phyloP scores from a whole-genome alignment of 2,329 filamentous ascomycete species.

The Ilyonectria robusta region DNA sequence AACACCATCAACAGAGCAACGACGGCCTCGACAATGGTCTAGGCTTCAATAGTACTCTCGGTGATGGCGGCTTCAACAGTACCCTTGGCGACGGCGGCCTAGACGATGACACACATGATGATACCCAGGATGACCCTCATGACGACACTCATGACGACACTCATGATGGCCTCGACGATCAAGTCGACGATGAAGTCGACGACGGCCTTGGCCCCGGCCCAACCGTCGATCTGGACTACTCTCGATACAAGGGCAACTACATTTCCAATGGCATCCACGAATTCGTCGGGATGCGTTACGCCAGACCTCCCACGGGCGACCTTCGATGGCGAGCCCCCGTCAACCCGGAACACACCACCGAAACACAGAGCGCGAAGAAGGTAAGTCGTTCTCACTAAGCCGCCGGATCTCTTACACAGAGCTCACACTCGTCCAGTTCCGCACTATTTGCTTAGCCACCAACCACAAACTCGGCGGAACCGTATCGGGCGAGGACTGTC shows the following conservation, averaged over 20 bases:
- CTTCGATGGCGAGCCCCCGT: slow-evolving; percentile 66
- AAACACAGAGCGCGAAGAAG: slow-evolving; percentile 54
- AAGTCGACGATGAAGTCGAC: too few relatives aligned
- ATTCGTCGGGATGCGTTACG: slow-evolving; percentile 66
- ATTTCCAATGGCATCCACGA: slow-evolving; percentile 58
- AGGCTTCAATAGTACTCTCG: too few relatives aligned
- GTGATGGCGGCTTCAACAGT: too few relatives aligned
- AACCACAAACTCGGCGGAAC: slow-evolving; percentile 42
- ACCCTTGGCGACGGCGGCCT: too few relatives aligned
- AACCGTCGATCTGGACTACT: slow-evolving; percentile 59
- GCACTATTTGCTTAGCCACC: slow-evolving; percentile 60
- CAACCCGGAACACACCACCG: slow-evolving; percentile 54
- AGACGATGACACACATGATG: too few relatives aligned
- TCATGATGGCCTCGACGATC: too few relatives aligned
- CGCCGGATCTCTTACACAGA: not conserved
- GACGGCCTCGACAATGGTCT: too few relatives aligned
- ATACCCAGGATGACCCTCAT: too few relatives aligned
- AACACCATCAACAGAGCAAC: not conserved
- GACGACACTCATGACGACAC: too few relatives aligned
- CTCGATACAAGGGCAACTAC: slow-evolving; percentile 58
- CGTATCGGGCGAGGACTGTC: slow-evolving; percentile 57
- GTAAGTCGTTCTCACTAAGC: slow-evolving; percentile 41
- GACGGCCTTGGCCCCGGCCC: slow-evolving; percentile 12
- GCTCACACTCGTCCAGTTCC: slow-evolving; percentile 54
- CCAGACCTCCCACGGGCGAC: slow-evolving; percentile 64